phyloP scores from a whole-genome alignment of 2,329 filamentous ascomycete genomes.

The Colletotrichum phormii region DNA sequence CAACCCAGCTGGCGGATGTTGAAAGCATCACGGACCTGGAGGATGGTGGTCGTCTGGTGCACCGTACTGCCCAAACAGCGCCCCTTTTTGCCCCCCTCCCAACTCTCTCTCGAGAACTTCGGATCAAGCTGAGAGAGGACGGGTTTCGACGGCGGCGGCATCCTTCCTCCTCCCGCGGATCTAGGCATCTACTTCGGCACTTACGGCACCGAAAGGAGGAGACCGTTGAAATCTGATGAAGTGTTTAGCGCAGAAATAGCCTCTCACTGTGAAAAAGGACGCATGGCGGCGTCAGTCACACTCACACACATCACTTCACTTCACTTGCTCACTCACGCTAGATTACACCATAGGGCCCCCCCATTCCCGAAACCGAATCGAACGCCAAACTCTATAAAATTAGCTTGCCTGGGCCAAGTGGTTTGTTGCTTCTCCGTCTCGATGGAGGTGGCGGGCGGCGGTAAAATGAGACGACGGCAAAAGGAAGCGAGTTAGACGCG shows the following conservation, averaged over 20 bases:
- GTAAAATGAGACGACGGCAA: background rate
- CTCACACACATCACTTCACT: background rate
- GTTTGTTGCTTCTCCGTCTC: background rate
- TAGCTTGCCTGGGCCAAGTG: background rate
- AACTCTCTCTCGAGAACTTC: background rate
- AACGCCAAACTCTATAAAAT: slow-evolving; percentile 7
- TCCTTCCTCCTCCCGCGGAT: background rate
- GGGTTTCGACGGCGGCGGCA: background rate
- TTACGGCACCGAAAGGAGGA: background rate
- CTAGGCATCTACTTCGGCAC: background rate
- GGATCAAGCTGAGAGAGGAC: background rate
- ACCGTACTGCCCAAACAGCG: background rate
- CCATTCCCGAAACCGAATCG: background rate
- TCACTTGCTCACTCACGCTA: too few relatives aligned
- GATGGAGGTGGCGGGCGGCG: background rate
- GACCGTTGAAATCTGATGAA: background rate
- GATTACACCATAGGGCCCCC: background rate
- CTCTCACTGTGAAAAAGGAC: background rate
- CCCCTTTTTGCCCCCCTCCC: background rate
- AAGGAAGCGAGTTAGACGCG: background rate
- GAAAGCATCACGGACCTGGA: background rate
- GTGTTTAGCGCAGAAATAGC: background rate
- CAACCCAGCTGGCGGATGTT: slow-evolving; percentile 5
- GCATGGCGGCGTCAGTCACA: background rate
- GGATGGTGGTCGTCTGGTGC: background rate